Percentiles rank a stretch among this genome's conserved stretches.
These are phyloP conservation scores for Theileria annulata DNA, from an alignment of 169 alveolate species.

Conservation along the genomic window DNA sequence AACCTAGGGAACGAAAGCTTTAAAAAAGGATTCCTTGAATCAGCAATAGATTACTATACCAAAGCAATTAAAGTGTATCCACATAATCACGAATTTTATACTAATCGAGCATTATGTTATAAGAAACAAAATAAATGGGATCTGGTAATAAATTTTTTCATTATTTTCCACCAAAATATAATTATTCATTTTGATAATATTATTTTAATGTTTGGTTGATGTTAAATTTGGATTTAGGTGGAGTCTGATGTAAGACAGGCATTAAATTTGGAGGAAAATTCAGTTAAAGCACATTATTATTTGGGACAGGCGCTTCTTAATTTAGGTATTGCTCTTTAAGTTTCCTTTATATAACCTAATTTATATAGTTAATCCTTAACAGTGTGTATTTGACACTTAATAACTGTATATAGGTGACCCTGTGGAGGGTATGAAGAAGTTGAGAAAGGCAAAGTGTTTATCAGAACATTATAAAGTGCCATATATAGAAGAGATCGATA, in stretches of 20 bases:
- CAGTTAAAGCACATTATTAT: conserved; percentile 82
- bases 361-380: not conserved
- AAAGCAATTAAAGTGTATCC: conserved; percentile 76
- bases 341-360: not conserved
- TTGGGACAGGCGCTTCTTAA: conserved; percentile 83
- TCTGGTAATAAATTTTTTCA: not conserved
- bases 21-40: conserved; percentile 78
- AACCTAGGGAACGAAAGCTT: conserved; percentile 81
- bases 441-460: conserved; percentile 73
- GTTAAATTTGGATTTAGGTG: too few relatives aligned
- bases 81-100: conserved; percentile 76
- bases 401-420: conserved; percentile 32
- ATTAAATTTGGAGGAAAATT: conserved; percentile 76
- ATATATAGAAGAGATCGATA: conserved; percentile 70
- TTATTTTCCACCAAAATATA: conserved; percentile 15
- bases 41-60: conserved; percentile 82
- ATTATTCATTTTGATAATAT: not conserved
- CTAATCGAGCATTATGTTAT: conserved; percentile 84
- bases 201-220: too few relatives aligned
- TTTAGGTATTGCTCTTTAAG: conserved; percentile 61
- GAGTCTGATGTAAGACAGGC: conserved; percentile 79
- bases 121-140: conserved; percentile 76
- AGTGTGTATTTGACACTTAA: too few relatives aligned
- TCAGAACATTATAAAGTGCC: conserved; percentile 75
- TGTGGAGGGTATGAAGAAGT: conserved; percentile 76